Percentiles rank a stretch among this genome's conserved stretches.
Evolutionary conservation across 1,284 basidiomycete genomes (phyloP).

Genomic region (Cutaneotrichosporon sp.): DNA sequence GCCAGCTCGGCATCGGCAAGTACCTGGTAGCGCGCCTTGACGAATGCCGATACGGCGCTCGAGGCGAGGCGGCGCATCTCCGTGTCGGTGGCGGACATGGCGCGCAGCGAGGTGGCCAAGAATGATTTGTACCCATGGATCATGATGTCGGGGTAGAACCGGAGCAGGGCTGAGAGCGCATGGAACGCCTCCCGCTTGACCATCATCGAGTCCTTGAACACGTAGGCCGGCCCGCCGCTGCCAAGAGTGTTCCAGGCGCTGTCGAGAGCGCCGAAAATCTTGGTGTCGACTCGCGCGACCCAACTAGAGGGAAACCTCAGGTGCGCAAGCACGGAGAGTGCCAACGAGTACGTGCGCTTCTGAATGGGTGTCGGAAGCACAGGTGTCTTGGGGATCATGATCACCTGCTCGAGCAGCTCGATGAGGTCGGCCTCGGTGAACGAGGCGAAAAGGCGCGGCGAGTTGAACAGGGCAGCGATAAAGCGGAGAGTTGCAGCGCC

Average conservation of each 20-base stretch:
- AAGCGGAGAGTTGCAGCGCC: slow-evolving; percentile 43
- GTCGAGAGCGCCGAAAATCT: slow-evolving; percentile 42
- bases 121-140: slow-evolving; percentile 37
- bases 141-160: slow-evolving; percentile 45
- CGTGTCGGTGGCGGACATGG: slow-evolving; percentile 22
- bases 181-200: slow-evolving; percentile 42
- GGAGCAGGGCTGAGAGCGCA: slow-evolving; percentile 43
- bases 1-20: slow-evolving; percentile 20
- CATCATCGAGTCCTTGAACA: slow-evolving; percentile 16
- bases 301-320: slow-evolving; percentile 37
- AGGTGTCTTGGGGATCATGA: slow-evolving; percentile 48
- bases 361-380: slow-evolving; percentile 48
- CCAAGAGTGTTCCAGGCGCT: slow-evolving; percentile 34
- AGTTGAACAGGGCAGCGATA: slow-evolving; percentile 37
- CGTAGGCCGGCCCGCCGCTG: slow-evolving; percentile 7
- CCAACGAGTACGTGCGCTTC: slow-evolving; percentile 51
- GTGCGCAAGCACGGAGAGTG: slow-evolving; percentile 44
- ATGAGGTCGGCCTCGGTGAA: slow-evolving; percentile 49
- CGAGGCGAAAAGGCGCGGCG: slow-evolving; percentile 32
- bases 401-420: slow-evolving; percentile 42
- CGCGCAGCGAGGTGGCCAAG: slow-evolving; percentile 38
- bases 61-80: slow-evolving; percentile 36
- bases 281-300: slow-evolving; percentile 39
- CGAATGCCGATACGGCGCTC: slow-evolving; percentile 36
- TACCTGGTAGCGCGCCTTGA: slow-evolving; percentile 33